Conservation (phyloP, 345 rosid species). For the Bruguiera sexangula region DNA sequence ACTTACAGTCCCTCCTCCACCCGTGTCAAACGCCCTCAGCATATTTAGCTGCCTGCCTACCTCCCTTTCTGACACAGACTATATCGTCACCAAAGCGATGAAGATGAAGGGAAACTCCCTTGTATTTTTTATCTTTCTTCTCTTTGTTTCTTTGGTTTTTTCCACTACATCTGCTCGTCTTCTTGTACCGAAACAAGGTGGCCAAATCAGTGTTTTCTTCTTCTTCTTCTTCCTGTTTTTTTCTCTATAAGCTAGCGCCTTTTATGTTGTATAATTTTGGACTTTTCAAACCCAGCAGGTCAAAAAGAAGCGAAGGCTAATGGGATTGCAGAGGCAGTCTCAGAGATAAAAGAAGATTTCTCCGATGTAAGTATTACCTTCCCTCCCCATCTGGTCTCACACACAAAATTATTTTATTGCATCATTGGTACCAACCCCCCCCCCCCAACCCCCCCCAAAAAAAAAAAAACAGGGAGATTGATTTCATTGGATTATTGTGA, state of each 20-base stretch:
- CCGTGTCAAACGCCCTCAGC: not conserved
- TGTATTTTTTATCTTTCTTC: constrained; percentile 14
- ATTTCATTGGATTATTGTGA: not conserved
- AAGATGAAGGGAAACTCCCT: constrained; percentile 16
- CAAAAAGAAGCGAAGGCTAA: constrained; percentile 12
- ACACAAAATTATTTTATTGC: too few species aligned
- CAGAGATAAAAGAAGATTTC: constrained; percentile 13
- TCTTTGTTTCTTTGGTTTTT: constrained; percentile 13
- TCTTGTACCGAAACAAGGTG: constrained; percentile 26
- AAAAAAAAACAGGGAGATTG: too few species aligned
- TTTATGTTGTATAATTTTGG: not conserved
- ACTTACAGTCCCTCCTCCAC: too few species aligned
- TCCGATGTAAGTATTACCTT: too few species aligned
- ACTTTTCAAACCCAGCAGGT: constrained; percentile 6
- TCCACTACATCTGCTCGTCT: constrained; percentile 28
- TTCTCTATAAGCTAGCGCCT: not conserved
- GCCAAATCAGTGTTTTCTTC: not conserved
- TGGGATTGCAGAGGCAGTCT: not conserved
- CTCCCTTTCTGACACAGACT: too few species aligned
- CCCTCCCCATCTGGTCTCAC: too few species aligned
- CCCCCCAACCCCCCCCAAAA: too few species aligned
- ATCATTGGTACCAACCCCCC: too few species aligned
- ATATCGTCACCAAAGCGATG: too few species aligned
- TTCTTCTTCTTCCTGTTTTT: not conserved
- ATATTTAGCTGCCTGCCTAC: not conserved